A percentile compares a stretch with the other conserved stretches of the same genome.
Evolutionary conservation across 1,284 basidiomycete genomes (phyloP).

Genomic region (Nidula niveotomentosa): DNA sequence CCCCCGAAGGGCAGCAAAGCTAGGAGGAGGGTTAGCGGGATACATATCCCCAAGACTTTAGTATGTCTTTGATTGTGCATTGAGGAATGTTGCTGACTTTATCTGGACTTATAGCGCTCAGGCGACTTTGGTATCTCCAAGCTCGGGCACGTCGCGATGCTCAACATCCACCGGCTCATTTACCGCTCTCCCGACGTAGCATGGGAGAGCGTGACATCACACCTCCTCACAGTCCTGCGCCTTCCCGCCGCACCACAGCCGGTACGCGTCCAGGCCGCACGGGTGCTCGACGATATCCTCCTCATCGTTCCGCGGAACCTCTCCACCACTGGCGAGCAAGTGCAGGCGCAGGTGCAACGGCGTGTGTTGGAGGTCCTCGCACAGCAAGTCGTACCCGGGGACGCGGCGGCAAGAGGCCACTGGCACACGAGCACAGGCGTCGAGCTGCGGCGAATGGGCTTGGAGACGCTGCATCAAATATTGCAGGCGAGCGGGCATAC

Average conservation of each 20-base stretch:
- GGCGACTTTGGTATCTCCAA: conserved; percentile 89
- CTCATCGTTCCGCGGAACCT: conserved; percentile 71
- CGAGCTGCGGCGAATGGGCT: conserved; percentile 84
- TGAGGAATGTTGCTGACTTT: neutral
- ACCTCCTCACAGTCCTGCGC: conserved; percentile 76
- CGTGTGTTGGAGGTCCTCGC: conserved; percentile 83
- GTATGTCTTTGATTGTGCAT: conserved; percentile 38
- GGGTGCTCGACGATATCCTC: conserved; percentile 82
- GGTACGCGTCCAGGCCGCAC: conserved; percentile 87
- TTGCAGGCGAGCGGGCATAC: conserved; percentile 91
- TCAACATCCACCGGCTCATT: conserved; percentile 87
- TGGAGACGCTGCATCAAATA: conserved; percentile 88
- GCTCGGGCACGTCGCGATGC: conserved; percentile 74
- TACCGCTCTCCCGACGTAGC: conserved; percentile 79
- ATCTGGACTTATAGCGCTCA: conserved; percentile 45
- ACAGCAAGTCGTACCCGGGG: conserved; percentile 68
- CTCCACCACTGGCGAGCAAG: conserved; percentile 49
- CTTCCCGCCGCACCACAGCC: conserved; percentile 68
- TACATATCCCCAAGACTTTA: conserved; percentile 75
- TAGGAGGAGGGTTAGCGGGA: conserved; percentile 80
- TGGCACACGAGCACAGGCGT: conserved; percentile 50
- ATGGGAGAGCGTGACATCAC: conserved; percentile 80
- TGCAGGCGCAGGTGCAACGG: conserved; percentile 73
- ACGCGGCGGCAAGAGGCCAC: conserved; percentile 22
- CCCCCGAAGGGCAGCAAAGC: conserved; percentile 49